A percentile compares a stretch with the other conserved stretches of the same genome.
These are phyloP conservation scores for Sporothrix globosa DNA, from an alignment of 2,329 filamentous ascomycete species.

Conservation along the genomic window DNA sequence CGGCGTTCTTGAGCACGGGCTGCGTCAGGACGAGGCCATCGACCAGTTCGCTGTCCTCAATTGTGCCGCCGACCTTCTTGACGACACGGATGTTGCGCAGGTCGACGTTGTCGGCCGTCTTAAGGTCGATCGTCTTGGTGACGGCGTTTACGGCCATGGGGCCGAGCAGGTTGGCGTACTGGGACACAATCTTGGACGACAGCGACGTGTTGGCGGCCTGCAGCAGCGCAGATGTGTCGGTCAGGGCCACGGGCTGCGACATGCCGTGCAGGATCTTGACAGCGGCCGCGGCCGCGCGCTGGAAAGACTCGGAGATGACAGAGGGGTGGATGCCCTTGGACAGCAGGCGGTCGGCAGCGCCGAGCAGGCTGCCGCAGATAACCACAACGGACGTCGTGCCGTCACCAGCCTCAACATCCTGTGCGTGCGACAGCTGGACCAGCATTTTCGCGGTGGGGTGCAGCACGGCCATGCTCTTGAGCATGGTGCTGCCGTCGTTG, in stretches of 20 bases:
- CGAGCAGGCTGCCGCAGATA: conserved; percentile 91
- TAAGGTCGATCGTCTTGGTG: conserved; percentile 91
- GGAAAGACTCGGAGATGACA: conserved; percentile 96
- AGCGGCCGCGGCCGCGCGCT: conserved; percentile 85
- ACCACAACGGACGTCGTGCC: conserved; percentile 98
- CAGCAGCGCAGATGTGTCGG: conserved; percentile 84
- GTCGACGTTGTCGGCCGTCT: conserved; percentile 95
- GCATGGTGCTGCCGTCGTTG: conserved; percentile 99
- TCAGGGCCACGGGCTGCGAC: conserved; percentile 89
- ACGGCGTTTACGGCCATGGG: conserved; percentile 98
- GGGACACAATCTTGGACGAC: conserved; percentile 97
- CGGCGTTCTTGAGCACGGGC: conserved; percentile 88
- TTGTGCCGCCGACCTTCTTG: conserved; percentile 97
- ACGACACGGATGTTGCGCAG: conserved; percentile 94
- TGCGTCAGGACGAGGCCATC: conserved; percentile 93
- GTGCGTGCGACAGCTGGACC: conserved; percentile 92
- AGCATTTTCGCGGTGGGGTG: conserved; percentile 99
- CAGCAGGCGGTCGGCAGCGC: conserved; percentile 88
- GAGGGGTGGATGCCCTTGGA: conserved; percentile 95
- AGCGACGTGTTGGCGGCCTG: conserved; percentile 97
- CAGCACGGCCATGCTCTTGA: conserved; percentile 98
- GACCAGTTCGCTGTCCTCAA: conserved; percentile 96
- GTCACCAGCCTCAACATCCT: conserved; percentile 97
- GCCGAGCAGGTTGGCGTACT: conserved; percentile 92
- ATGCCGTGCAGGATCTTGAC: conserved; percentile 92